A percentile compares a stretch with the other conserved stretches of the same genome.
Evolutionary conservation across 768 basidiomycete genomes (phyloP).

Genomic region (Dacryopinax spathularia): DNA sequence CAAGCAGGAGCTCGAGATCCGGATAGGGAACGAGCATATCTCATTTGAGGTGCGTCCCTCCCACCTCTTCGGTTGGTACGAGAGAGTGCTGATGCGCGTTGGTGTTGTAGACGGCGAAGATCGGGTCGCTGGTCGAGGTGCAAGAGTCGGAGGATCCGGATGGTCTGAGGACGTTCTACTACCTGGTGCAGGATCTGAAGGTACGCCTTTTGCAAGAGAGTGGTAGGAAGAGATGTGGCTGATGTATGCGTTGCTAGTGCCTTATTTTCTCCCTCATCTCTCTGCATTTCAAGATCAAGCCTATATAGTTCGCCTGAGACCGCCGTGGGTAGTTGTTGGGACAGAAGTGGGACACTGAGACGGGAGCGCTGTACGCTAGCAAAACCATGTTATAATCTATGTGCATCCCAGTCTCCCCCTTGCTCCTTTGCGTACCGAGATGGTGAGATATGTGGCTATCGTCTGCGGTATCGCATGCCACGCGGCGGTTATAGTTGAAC

Average conservation of each 20-base stretch:
- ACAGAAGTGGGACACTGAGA: not conserved
- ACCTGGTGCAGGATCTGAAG: conserved; percentile 94
- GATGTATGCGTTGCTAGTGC: conserved; percentile 41
- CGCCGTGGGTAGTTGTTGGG: not conserved
- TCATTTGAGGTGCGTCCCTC: conserved; percentile 67
- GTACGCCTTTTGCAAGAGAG: conserved; percentile 30
- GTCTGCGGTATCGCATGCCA: too few species aligned
- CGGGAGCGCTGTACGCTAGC: conserved; percentile 1
- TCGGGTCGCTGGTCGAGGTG: conserved; percentile 91
- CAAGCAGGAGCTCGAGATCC: conserved; percentile 93
- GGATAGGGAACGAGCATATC: conserved; percentile 87
- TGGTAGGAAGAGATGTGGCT: not conserved
- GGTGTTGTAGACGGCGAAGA: conserved; percentile 78
- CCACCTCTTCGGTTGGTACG: not conserved
- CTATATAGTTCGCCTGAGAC: conserved; percentile 42
- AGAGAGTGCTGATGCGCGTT: not conserved
- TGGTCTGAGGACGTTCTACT: conserved; percentile 94
- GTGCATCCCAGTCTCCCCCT: not conserved
- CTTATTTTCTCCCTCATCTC: conserved; percentile 96
- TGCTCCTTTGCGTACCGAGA: too few species aligned
- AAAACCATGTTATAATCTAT: conserved; percentile 1
- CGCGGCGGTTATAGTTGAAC: not conserved
- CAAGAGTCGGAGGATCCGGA: conserved; percentile 96
- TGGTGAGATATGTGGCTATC: too few species aligned
- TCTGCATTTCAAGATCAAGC: conserved; percentile 99